A percentile compares a stretch with the other conserved stretches of the same genome.
phyloP scores from a whole-genome alignment of 768 basidiomycete genomes.

The Serendipita sp. region DNA sequence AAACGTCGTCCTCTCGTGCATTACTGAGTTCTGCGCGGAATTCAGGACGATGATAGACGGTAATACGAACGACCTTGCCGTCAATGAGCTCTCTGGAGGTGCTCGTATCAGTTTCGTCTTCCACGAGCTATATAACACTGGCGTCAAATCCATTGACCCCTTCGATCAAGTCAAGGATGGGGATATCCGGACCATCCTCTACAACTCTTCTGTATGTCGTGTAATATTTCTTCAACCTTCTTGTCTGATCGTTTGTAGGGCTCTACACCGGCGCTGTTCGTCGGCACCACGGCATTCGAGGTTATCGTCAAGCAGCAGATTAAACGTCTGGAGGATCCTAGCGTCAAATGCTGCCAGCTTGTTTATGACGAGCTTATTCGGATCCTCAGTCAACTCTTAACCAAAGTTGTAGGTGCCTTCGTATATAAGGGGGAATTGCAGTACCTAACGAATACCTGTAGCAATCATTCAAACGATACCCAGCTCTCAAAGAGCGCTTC shows the following conservation, averaged over 20 bases:
- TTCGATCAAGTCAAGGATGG: slow-evolving; percentile 99
- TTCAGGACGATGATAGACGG: slow-evolving; percentile 96
- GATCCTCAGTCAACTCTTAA: slow-evolving; percentile 80
- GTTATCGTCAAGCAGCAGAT: slow-evolving; percentile 99
- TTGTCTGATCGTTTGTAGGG: slow-evolving; percentile 33
- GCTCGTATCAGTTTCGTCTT: slow-evolving; percentile 98
- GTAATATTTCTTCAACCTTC: background rate
- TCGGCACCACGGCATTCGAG: slow-evolving; percentile 93
- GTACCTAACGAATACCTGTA: slow-evolving; percentile 19
- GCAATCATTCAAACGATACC: slow-evolving; percentile 94
- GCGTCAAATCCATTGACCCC: slow-evolving; percentile 89
- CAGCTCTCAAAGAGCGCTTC: slow-evolving; percentile 91
- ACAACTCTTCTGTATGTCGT: slow-evolving; percentile 81
- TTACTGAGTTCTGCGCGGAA: slow-evolving; percentile 94
- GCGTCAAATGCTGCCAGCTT: slow-evolving; percentile 82
- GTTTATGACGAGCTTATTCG: slow-evolving; percentile 97
- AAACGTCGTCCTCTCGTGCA: slow-evolving; percentile 88
- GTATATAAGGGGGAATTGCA: background rate
- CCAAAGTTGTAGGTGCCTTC: slow-evolving; percentile 53
- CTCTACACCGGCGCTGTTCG: slow-evolving; percentile 89
- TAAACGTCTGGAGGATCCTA: slow-evolving; percentile 86
- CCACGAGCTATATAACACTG: slow-evolving; percentile 95
- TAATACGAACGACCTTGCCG: slow-evolving; percentile 83
- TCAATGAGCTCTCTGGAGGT: slow-evolving; percentile 97
- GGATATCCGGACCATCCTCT: slow-evolving; percentile 86